Base-by-base conservation (phyloP, 805 yeast genomes). In the Ogataea methylovora region DNA sequence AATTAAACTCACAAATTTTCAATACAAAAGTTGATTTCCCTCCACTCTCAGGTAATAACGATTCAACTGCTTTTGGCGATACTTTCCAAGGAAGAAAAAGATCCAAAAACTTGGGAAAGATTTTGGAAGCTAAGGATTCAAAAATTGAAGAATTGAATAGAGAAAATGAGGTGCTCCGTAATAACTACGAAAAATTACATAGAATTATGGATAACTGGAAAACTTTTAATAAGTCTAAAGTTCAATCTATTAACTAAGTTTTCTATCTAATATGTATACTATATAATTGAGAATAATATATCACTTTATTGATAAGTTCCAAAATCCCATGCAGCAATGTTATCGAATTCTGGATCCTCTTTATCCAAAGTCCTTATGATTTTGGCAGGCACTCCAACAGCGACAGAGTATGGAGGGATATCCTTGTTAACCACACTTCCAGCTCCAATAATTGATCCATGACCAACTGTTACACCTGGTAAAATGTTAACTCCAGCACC, bases 391-490 rank as follows among this genome's bases (percentile, higher is more conserved):
- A 65, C 64, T 0, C 88, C 88, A n/a, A 62, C 80, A 11, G 71
- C 79, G 13, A 79, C 70, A 0, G 71, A 58, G 38, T 66, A 59
- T 3, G 70, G 58, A 0, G 82, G 79, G 20, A 80, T 69, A 38
- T 68, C 73, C 36, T 61, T 71, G 14, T 69, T 66, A 16, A 82
- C 85, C 3, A 79, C 77, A 7, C 79, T 59, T 4, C 84, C 85
- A 3, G 87, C 84, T 3, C 79, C 88, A 28, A 81, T 63, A 2
- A 76, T 74, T 4, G 68, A 65, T 8, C 72, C 70, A 32, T 73
- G 71, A 11, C 87, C 88, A 29, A 81, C 65, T 1, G 69, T 72
- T 9, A 77, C 79, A 8, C 87, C 88, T 2, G 84, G 82, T 33
- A 79, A 53, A 8, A 82, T 65, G 1, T 61, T 58, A 12, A 60